Conservation (phyloP, 106 monocot genomes). For the Chionographis japonica region DNA sequence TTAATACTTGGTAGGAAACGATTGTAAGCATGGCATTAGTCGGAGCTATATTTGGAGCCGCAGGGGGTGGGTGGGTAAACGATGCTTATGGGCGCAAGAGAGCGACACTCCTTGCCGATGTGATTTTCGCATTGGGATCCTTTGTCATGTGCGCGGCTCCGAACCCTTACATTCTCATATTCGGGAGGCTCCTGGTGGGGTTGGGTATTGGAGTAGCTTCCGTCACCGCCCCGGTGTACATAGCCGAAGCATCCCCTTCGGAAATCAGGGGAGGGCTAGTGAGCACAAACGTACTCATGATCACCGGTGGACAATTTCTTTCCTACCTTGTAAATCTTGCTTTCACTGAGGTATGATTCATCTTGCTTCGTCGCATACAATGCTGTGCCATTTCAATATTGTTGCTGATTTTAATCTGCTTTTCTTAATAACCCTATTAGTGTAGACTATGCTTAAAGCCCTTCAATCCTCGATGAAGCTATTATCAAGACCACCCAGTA, state of each 20-base stretch:
- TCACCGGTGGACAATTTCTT: conserved; percentile 88
- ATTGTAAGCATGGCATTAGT: conserved; percentile 97
- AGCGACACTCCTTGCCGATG: conserved; percentile 76
- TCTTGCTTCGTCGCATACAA: neutral
- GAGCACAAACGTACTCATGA: conserved; percentile 93
- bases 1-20: conserved; percentile 54
- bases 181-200: conserved; percentile 83
- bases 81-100: conserved; percentile 88
- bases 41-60: conserved; percentile 84
- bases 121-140: conserved; percentile 66
- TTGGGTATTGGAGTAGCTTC: conserved; percentile 87
- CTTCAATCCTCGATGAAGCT: too few species aligned
- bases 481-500: too few species aligned
- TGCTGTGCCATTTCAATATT: neutral
- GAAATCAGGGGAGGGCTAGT: conserved; percentile 92
- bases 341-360: conserved; percentile 80
- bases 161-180: conserved; percentile 69
- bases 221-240: conserved; percentile 92
- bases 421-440: too few species aligned
- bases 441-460: too few species aligned
- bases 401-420: neutral
- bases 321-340: conserved; percentile 95
- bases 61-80: conserved; percentile 85
- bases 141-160: conserved; percentile 83
- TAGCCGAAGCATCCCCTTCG: conserved; percentile 92